Conservation (phyloP, 139 green algal species). For the Nannochloris sp. region DNA sequence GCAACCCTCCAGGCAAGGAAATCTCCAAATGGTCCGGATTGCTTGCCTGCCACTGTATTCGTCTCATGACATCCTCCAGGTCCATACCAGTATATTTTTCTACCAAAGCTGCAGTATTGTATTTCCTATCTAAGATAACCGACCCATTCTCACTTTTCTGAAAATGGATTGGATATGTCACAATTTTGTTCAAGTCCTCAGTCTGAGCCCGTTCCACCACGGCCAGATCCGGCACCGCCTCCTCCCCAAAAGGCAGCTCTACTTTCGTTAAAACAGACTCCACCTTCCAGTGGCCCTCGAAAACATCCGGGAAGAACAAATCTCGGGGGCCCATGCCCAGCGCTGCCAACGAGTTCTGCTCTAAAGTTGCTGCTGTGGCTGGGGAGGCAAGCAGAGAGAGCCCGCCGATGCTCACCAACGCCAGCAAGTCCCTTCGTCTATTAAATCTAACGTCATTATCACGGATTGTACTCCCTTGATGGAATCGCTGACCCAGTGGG, state of each 20-base stretch:
- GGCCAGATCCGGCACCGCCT: constrained; percentile 47
- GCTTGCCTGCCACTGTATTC: constrained; percentile 57
- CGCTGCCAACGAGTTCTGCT: too few species aligned
- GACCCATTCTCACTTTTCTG: constrained; percentile 38
- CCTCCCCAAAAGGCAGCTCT: constrained; percentile 56
- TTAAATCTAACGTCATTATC: too few species aligned
- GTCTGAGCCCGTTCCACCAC: constrained; percentile 40
- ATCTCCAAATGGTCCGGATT: constrained; percentile 64
- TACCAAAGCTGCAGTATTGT: constrained; percentile 66
- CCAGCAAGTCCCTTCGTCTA: too few species aligned
- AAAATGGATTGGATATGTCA: constrained; percentile 38
- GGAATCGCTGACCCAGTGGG: too few species aligned
- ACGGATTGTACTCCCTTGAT: too few species aligned
- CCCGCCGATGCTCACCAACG: too few species aligned
- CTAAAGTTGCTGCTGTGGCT: too few species aligned
- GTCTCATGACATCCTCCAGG: constrained; percentile 5
- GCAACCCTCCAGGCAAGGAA: constrained; percentile 24
- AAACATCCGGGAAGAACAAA: constrained; percentile 45
- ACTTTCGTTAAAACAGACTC: constrained; percentile 44
- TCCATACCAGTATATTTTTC: constrained; percentile 37
- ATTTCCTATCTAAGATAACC: constrained; percentile 63
- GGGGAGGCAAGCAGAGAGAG: too few species aligned
- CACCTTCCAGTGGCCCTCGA: constrained; percentile 47
- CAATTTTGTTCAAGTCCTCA: constrained; percentile 36
- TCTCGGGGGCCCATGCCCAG: constrained; percentile 48